phyloP scores from a whole-genome alignment of 164 flowering plant genomes.

The Taxillus chinensis region DNA sequence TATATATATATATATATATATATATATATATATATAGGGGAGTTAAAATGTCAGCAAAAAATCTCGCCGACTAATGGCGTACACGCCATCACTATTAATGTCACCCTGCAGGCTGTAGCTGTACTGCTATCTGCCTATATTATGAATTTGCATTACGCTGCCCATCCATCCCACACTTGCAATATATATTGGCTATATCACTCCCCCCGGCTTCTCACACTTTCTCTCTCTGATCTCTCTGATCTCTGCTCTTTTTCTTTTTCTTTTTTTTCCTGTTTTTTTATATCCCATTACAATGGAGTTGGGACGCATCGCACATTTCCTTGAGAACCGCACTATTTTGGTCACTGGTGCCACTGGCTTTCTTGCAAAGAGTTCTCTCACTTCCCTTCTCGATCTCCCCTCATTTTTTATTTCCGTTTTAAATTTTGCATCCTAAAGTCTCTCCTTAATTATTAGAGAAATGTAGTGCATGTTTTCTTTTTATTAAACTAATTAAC shows the following conservation, averaged over 20 bases:
- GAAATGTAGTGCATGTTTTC: too few relatives aligned
- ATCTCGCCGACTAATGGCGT: not conserved
- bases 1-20: too few relatives aligned
- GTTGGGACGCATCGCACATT: slow-evolving; percentile 30
- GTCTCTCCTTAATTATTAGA: too few relatives aligned
- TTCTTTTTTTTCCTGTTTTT: not conserved
- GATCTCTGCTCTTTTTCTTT: not conserved
- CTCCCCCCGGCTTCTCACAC: not conserved
- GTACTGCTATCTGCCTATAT: not conserved
- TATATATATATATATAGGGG: too few relatives aligned
- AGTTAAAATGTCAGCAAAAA: not conserved
- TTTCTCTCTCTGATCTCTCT: not conserved
- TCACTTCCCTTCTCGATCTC: slow-evolving; percentile 6
- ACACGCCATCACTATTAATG: not conserved
- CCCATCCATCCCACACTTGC: not conserved
- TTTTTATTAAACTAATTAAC: too few relatives aligned
- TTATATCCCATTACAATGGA: slow-evolving; percentile 19
- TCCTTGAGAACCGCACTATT: slow-evolving; percentile 47
- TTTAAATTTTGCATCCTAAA: too few relatives aligned
- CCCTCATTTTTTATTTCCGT: not conserved
- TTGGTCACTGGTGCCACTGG: slow-evolving; percentile 69
- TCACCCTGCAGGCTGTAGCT: not conserved
- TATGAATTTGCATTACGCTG: not conserved
- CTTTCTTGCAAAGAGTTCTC: slow-evolving; percentile 58
- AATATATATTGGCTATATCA: not conserved